Evolutionary conservation across 2,329 filamentous ascomycete species (phyloP), one percentile per base, ranked within the genome.

Genomic region (Pleoardoris graminearum): DNA sequence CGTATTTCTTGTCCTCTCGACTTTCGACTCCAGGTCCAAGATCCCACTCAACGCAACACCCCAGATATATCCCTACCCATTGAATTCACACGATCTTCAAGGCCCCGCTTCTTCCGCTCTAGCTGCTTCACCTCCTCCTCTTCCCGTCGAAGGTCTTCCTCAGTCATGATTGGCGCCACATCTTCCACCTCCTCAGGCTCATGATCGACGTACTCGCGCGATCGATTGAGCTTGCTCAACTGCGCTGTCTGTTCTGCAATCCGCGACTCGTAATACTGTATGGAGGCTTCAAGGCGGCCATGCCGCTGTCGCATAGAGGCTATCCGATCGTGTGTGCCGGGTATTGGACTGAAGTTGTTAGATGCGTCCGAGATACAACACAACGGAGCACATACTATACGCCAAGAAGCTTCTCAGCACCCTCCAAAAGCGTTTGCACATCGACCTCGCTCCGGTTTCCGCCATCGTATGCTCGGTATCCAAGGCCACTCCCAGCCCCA

Each of bases 361-460:
- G 55, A 14, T 12, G 19, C 7, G 3, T 2, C 3, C 7, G 5
- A 1, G 27, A 8, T 4, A 12, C 1, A 12, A 2, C 4, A 6
- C n/a, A n/a, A 7, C 1, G 4, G 4, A 47, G 17, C 7, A 75
- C 81, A 55, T 73, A 85, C 82, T 97, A 97, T 23, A 97, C 92
- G 38, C 83, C 83, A 62, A 91, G 92, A 25, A 97, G 82, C 78
- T 91, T 96, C 78, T 97, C 91, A 0, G 92, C 93, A 0, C 93
- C 92, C 48, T 84, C 81, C 19, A 99, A 80, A 25, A 99, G 76
- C 1, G 96, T 81, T 65, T 96, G 90, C 3, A 97, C 86, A 71
- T 97, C 90, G 2, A 97, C 81, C 21, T 95, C 91, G 8, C 86
- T 87, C 57, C 81, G 83, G 37, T 76, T 77, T 42, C 74, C 76